A percentile compares a stretch with the other conserved stretches of the same genome.
phyloP scores from a whole-genome alignment of 140 eudicot species.

The Erigeron philadelphicus region DNA sequence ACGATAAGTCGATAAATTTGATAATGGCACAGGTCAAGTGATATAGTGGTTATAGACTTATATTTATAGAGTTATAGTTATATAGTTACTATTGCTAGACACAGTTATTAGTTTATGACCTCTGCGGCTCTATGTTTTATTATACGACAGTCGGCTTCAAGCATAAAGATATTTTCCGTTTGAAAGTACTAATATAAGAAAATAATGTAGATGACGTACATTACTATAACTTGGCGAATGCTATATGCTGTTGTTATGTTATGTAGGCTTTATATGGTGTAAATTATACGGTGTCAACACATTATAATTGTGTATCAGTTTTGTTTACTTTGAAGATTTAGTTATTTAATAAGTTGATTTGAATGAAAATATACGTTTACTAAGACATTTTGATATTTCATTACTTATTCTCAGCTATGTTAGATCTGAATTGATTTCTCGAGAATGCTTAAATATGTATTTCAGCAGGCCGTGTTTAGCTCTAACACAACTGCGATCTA shows the following conservation, averaged over 20 bases:
- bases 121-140: neutral
- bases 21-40: too few relatives aligned
- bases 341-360: neutral
- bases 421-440: neutral
- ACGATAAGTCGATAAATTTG: too few relatives aligned
- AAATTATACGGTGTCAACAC: neutral
- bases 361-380: too few relatives aligned
- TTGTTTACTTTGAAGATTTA: neutral
- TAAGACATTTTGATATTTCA: too few relatives aligned
- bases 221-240: slow-evolving; percentile 5
- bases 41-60: too few relatives aligned
- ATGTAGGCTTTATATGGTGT: neutral
- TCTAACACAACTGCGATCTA: neutral
- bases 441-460: slow-evolving; percentile 18
- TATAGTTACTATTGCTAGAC: neutral
- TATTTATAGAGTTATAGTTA: neutral
- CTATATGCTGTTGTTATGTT: slow-evolving; percentile 11
- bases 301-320: neutral
- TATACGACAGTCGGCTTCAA: neutral
- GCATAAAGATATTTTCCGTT: neutral
- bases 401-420: too few relatives aligned
- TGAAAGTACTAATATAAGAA: neutral
- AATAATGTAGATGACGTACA: neutral
- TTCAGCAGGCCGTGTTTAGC: neutral
- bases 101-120: neutral